Evolutionary conservation across 352 stramenopile species (phyloP).

Genomic region (Globisporangium middletonii): DNA sequence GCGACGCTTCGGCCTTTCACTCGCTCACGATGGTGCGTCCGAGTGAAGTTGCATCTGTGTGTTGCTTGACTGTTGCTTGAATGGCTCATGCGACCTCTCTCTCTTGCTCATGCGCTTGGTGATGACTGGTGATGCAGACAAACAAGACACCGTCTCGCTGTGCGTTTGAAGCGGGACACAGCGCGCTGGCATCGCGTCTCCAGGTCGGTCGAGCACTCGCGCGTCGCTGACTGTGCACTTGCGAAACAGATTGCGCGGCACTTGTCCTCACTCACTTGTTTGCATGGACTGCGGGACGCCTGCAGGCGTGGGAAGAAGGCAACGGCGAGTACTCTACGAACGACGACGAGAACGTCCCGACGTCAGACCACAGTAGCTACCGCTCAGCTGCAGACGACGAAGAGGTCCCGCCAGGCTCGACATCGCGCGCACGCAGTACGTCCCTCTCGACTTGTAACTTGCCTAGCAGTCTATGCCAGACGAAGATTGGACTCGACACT

Average conservation of each 20-base stretch:
- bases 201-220: slow-evolving; percentile 22
- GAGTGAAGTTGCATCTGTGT: not conserved
- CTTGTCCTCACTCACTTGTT: not conserved
- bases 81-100: not conserved
- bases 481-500: not conserved
- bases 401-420: slow-evolving; percentile 20
- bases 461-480: not conserved
- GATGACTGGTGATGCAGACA: slow-evolving; percentile 31
- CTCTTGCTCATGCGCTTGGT: not conserved
- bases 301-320: slow-evolving; percentile 74
- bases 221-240: no score
- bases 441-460: not conserved
- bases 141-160: slow-evolving; percentile 85
- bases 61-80: not conserved
- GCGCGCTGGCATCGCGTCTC: slow-evolving; percentile 63
- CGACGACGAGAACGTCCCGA: slow-evolving; percentile 33
- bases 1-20: slow-evolving; percentile 62
- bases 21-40: slow-evolving; percentile 57
- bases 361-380: slow-evolving; percentile 13
- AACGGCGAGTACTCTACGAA: slow-evolving; percentile 85
- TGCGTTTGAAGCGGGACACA: slow-evolving; percentile 83
- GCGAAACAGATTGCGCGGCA: no score
- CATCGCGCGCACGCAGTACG: slow-evolving; percentile 47
- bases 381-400: slow-evolving; percentile 34
- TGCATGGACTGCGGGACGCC: not conserved